Conservation (phyloP, 495 filamentous ascomycete genomes). For the Hyaloscypha bicolor region DNA sequence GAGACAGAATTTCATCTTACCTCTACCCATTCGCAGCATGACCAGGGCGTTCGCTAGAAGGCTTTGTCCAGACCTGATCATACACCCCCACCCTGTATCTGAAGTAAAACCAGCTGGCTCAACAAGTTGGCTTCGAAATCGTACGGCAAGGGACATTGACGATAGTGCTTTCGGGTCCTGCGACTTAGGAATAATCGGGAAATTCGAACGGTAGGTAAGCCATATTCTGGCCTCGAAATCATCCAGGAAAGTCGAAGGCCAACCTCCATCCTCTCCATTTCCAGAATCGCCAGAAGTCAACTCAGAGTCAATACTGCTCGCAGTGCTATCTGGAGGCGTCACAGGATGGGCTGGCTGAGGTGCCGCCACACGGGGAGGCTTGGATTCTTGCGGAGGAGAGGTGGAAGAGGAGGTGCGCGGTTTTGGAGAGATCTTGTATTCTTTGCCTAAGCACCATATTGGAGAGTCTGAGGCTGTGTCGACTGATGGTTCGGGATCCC, state of each 20-base stretch:
- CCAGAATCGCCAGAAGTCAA: conserved; percentile 47
- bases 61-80: conserved; percentile 97
- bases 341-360: conserved; percentile 25
- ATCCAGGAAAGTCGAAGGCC: conserved; percentile 84
- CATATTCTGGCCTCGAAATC: conserved; percentile 94
- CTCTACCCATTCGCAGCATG: conserved; percentile 72
- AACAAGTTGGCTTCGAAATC: conserved; percentile 76
- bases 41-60: conserved; percentile 84
- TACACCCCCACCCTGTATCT: conserved; percentile 97
- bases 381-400: conserved; percentile 14
- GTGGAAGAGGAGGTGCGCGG: neutral
- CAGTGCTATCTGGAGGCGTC: conserved; percentile 49
- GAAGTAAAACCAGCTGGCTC: conserved; percentile 86
- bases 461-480: conserved; percentile 66
- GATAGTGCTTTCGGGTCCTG: conserved; percentile 67
- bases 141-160: conserved; percentile 84
- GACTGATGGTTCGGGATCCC: conserved; percentile 91
- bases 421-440: conserved; percentile 50
- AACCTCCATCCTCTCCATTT: conserved; percentile 57
- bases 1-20: conserved; percentile 7
- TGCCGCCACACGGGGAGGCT: neutral
- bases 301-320: conserved; percentile 48
- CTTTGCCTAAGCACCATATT: conserved; percentile 87
- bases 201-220: conserved; percentile 95
- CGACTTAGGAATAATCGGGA: conserved; percentile 78